These are phyloP conservation scores for Ophiostoma sp. DNA, from an alignment of 2,329 filamentous ascomycete genomes.

Conservation along the genomic window DNA sequence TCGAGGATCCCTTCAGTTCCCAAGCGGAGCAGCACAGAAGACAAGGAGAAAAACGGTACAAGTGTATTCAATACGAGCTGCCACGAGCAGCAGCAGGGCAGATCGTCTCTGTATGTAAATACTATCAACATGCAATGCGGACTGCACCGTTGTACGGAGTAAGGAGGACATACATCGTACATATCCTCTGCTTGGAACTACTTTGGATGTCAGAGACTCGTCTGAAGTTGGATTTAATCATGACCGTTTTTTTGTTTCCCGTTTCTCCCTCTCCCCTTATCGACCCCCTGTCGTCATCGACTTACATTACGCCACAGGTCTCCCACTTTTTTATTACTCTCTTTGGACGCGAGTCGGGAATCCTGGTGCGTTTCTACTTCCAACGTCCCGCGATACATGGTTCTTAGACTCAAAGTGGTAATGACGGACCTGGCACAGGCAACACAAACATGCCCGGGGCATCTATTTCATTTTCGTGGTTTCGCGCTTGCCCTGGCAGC, in stretches of 20 bases:
- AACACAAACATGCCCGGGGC: no score
- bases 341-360: background rate
- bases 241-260: background rate
- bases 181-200: no score
- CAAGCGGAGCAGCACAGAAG: background rate
- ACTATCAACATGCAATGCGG: no score
- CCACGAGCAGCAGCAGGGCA: no score
- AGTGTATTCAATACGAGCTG: background rate
- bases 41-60: conserved; percentile 10
- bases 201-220: no score
- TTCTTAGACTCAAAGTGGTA: background rate
- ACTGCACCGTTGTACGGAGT: no score
- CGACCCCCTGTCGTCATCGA: conserved; percentile 9
- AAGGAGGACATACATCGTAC: background rate
- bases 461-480: background rate
- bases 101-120: no score
- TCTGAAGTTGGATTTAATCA: no score
- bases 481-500: background rate
- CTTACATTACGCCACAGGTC: conserved; percentile 4
- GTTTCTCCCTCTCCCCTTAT: background rate
- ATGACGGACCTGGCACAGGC: background rate
- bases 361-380: background rate
- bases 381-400: conserved; percentile 11
- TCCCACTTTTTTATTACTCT: background rate
- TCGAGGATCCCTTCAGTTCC: conserved; percentile 7